Evolutionary conservation across 2,329 filamentous ascomycete species (phyloP).

Genomic region (Penicillium crustosum): DNA sequence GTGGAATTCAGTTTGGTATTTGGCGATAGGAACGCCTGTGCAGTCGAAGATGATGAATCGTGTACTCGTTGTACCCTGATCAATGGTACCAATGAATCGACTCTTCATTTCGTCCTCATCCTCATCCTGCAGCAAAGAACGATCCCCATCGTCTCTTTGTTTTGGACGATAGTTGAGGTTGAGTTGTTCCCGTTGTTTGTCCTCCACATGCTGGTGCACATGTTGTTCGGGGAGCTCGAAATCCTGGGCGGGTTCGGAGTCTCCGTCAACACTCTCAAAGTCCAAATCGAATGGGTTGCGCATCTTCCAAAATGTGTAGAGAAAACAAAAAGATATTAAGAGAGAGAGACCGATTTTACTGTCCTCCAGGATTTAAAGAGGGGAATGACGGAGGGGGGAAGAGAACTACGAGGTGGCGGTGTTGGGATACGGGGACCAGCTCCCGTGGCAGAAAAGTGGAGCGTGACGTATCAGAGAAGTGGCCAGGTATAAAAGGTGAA

Average conservation of each 20-base stretch:
- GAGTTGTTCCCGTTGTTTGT: constrained; percentile 19
- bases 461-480: constrained; percentile 14
- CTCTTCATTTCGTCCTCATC: constrained; percentile 36
- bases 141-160: constrained; percentile 35
- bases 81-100: constrained; percentile 77
- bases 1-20: constrained; percentile 82
- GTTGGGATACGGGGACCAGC: constrained; percentile 14
- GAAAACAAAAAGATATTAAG: neutral
- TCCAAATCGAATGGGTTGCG: constrained; percentile 38
- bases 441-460: constrained; percentile 17
- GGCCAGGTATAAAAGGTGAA: constrained; percentile 1
- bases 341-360: constrained; percentile 9
- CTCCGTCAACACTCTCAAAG: constrained; percentile 24
- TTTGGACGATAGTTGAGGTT: constrained; percentile 30
- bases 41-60: constrained; percentile 89
- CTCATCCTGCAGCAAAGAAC: constrained; percentile 39
- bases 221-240: constrained; percentile 10
- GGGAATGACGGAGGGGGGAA: constrained; percentile 10
- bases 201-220: constrained; percentile 18
- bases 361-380: constrained; percentile 9
- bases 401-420: constrained; percentile 17
- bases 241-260: constrained; percentile 21
- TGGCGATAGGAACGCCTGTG: constrained; percentile 72
- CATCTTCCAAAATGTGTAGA: constrained; percentile 16
- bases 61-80: constrained; percentile 86